Percentiles rank a stretch among this genome's conserved stretches.
phyloP scores from a whole-genome alignment of 345 rosid species.

The Linum trigynum region DNA sequence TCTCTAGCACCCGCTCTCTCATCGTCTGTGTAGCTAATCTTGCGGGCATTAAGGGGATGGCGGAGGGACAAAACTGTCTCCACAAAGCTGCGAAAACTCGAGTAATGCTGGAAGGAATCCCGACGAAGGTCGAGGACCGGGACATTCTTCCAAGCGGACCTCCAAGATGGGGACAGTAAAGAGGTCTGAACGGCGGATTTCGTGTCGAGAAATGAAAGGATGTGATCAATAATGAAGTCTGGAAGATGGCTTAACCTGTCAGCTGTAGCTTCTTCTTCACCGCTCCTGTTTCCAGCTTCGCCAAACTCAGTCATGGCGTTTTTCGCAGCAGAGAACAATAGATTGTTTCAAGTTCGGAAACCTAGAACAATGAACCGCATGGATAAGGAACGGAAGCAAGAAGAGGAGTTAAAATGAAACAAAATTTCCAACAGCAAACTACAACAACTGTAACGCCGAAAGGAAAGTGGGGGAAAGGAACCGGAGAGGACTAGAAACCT shows the following conservation, averaged over 20 bases:
- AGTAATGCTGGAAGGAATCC: background rate
- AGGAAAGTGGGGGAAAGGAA: too few relatives aligned
- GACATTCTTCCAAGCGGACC: background rate
- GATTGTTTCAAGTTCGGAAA: too few relatives aligned
- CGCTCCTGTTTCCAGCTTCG: background rate
- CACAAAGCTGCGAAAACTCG: background rate
- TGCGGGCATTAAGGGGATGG: background rate
- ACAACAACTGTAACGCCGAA: too few relatives aligned
- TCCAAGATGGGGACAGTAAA: background rate
- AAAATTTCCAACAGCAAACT: too few relatives aligned
- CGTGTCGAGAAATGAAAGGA: too few relatives aligned
- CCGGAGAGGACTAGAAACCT: too few relatives aligned
- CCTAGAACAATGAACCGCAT: too few relatives aligned
- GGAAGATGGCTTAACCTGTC: background rate
- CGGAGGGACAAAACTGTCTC: background rate
- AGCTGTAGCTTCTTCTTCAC: background rate
- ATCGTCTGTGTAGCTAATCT: background rate
- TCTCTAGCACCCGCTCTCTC: background rate
- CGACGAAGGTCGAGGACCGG: background rate
- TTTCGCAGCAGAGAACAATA: too few relatives aligned
- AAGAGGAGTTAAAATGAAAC: too few relatives aligned
- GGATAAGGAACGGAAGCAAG: too few relatives aligned
- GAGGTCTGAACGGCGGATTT: background rate
- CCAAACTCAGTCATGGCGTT: background rate
- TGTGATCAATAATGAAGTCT: too few relatives aligned